Evolutionary conservation across 331 rosid genomes (phyloP), one percentile per base, ranked within the genome.

Genomic region (Arachis monticola): DNA sequence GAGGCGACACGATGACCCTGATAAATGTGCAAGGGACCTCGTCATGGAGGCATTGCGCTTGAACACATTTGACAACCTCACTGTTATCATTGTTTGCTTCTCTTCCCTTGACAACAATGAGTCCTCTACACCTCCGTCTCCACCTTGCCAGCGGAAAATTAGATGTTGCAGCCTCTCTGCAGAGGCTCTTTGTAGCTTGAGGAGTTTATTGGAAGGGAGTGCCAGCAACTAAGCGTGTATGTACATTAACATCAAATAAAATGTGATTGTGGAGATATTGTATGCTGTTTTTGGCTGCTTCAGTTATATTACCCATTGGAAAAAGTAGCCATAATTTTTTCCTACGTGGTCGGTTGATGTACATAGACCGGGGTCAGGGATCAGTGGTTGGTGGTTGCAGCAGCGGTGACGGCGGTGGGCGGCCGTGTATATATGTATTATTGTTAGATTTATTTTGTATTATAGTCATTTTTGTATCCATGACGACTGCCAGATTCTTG

Each of bases 111-210:
- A 92, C 65, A 75, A 80, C 8, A 35, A 61, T 12, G 91, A 86
- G 64, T 9, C 59, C 27, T 4, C 59, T n/a, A 75, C 64, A 44
- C 80, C 91, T 3, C 77, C 67, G 44, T 81, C 91, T 5, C 84
- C 88, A 0, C 84, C 91, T 6, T 77, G 59, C 61, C 93, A 83
- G 12, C 80, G 81, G 60, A 95, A 87, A 74, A 10, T 83, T 79
- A 87, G 93, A 74, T 88, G 90, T 69, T 90, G 97, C 73, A 88
- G 92, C 81, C 91, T 95, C 81, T 92, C 99, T 67, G 89, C 99
- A 2, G 97, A 95, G 75, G 97, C 97, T 59, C 89, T 92, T 17
- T 95, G 92, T 82, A 92, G 89, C 79, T 78, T 95, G 91, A 87
- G 92, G 80, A 89, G 79, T 88, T 83, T 88, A 84, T 81, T 95